phyloP scores from a whole-genome alignment of 352 stramenopile genomes.

The Globisporangium mamillatum region DNA sequence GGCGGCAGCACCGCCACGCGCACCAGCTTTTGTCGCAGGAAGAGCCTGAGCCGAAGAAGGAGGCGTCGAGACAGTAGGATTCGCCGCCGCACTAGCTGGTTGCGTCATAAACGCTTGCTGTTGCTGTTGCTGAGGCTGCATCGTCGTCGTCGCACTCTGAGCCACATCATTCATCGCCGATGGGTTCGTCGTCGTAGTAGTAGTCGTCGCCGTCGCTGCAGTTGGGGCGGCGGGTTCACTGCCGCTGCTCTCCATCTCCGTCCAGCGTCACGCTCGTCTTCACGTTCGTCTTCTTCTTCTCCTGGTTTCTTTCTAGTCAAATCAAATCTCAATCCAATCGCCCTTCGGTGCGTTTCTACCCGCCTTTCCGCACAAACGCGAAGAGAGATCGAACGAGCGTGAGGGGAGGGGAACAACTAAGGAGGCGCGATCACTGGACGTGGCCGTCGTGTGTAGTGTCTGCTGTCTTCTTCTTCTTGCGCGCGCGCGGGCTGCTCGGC shows the following conservation, averaged over 20 bases:
- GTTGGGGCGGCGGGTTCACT: not conserved
- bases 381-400: not conserved
- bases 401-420: not conserved
- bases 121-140: conserved; percentile 3
- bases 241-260: conserved; percentile 6
- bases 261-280: not conserved
- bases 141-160: conserved; percentile 1
- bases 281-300: not conserved
- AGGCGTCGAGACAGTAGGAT: too few relatives aligned
- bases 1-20: not conserved
- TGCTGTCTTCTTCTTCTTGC: not conserved
- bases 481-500: not conserved
- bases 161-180: not conserved
- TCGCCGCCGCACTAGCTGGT: not conserved
- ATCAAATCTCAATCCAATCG: not conserved
- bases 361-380: not conserved
- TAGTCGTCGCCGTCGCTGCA: not conserved
- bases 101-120: conserved; percentile 6
- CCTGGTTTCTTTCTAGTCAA: not conserved
- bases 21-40: not conserved
- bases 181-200: not conserved
- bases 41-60: not conserved
- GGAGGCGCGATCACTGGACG: not conserved
- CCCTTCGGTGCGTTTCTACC: conserved; percentile 3
- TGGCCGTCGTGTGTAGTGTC: not conserved